Base-by-base conservation (phyloP, 1,284 basidiomycete genomes). In the Cerioporus squamosus region DNA sequence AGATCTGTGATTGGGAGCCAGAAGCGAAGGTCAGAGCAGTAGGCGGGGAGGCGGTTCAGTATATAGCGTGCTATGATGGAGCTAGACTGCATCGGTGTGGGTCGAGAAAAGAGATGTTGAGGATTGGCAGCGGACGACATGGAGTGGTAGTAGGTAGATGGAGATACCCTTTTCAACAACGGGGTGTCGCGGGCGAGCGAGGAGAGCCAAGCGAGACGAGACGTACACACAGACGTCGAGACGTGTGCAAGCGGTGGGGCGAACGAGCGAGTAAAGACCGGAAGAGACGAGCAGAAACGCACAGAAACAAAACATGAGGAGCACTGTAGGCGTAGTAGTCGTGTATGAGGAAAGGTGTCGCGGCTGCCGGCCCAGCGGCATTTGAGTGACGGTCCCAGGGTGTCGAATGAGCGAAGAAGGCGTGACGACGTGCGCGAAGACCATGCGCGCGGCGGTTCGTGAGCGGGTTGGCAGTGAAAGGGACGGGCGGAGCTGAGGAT, bases 51-150 rank as follows among this genome's bases (percentile, higher is more conserved):
- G n/a, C n/a, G n/a, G n/a, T n/a, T n/a, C n/a, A n/a, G n/a, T n/a
- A n/a, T n/a, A n/a, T 36, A 12, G 15, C 33, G 33, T 38, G 39
- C 39, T 55, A 60, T 45, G 42, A 47, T 61, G 54, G 10, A 53
- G 57, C 55, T 57, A 57, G 55, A 60, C 51, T 45, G 54, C 54
- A 56, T 60, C 52, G 33, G 14, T 36, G 33, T 10, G n/a, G n/a
- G n/a, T n/a, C n/a, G n/a, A 52, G 31, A 49, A 9, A 18, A 42
- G 36, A 15, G 20, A 38, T 29, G 49, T 29, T 17, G 45, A 9
- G 26, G 18, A 26, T 9, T 7, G 26, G 46, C 55, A 60, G 51
- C 58, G 52, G 53, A 59, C 55, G 48, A 55, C 58, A n/a, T n/a
- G n/a, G n/a, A n/a, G n/a, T n/a, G n/a, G n/a, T n/a, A n/a, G n/a